Base-by-base conservation (phyloP, 306 rosid genomes). In the Castanea mollissima region DNA sequence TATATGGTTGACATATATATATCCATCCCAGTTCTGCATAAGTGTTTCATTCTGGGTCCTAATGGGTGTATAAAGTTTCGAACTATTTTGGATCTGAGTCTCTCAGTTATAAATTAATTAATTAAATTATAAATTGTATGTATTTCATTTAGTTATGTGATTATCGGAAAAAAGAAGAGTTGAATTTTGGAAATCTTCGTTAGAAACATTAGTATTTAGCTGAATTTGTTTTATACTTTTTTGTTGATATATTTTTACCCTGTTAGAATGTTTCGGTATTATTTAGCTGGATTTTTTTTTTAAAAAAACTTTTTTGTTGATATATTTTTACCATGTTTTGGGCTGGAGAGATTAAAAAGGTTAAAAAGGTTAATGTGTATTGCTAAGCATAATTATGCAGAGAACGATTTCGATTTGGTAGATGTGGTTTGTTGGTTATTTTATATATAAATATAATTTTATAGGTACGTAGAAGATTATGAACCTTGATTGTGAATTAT, bases 61-160 rank as follows among this genome's bases (percentile, higher is more conserved):
- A 19, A 8, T 27, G 32, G 38, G 20, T 31, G 69, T 63, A 21
- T 63, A 20, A 60, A 81, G 51, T 76, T 63, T 81, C 80, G 19
- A 74, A 81, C 71, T 46, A 58, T 52, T 32, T 77, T 55, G 76
- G 83, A 78, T 74, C 83, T 69, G 74, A 74, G 67, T 10, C 71
- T 49, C 71, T 67, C 9, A 51, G 51, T 78, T 58, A 52, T 76
- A 62, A 44, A 32, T 55, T 13, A 46, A 35, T 73, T 16, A 19
- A 34, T 32, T 32, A 49, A 49, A 34, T 11, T 18, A 31, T 34
- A 49, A 34, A 65, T 32, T n/a, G 18, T 11, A 18, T 5, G 19
- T 18, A 15, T 34, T 65, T 19, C 13, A 31, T 7, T 9, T 46
- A 32, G 38, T 19, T 2, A 65, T 34, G 3, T 19, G 6, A n/a